phyloP scores from a whole-genome alignment of 192 early-diverging fungal species.

The Diversispora eburnea region DNA sequence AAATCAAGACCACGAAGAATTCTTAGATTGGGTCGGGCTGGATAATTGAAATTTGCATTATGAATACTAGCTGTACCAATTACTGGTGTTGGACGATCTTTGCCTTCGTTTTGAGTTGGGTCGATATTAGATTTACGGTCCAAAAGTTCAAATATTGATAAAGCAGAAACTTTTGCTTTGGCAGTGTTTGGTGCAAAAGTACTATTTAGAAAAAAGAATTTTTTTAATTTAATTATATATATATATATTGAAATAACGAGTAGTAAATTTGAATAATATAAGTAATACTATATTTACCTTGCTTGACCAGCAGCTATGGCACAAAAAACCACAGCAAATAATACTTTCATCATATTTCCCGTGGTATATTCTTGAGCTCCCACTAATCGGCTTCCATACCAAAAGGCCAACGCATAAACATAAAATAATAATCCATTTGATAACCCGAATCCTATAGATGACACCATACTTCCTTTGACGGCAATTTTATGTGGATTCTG shows the following conservation, averaged over 20 bases:
- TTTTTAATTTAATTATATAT: neutral
- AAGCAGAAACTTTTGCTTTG: conserved; percentile 67
- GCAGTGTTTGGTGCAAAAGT: conserved; percentile 69
- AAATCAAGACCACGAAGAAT: conserved; percentile 61
- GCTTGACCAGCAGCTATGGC: too few relatives aligned
- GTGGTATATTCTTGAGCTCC: too few relatives aligned
- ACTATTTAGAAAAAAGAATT: neutral
- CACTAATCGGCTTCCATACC: conserved; percentile 31
- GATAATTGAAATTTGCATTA: conserved; percentile 65
- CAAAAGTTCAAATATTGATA: conserved; percentile 62
- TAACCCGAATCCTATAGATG: conserved; percentile 67
- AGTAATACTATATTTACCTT: too few relatives aligned
- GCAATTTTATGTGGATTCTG: conserved; percentile 64
- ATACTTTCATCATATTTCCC: too few relatives aligned
- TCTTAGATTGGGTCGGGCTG: conserved; percentile 54
- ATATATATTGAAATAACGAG: too few relatives aligned
- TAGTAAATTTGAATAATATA: neutral
- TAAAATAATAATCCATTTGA: conserved; percentile 68
- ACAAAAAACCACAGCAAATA: too few relatives aligned
- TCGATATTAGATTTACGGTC: conserved; percentile 70
- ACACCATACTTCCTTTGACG: conserved; percentile 55
- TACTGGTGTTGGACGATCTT: conserved; percentile 35
- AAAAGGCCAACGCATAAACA: conserved; percentile 71
- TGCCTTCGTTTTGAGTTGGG: conserved; percentile 39
- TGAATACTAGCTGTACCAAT: conserved; percentile 49